phyloP scores from a whole-genome alignment of 169 alveolate genomes.

The Plasmodium billcollinsi region DNA sequence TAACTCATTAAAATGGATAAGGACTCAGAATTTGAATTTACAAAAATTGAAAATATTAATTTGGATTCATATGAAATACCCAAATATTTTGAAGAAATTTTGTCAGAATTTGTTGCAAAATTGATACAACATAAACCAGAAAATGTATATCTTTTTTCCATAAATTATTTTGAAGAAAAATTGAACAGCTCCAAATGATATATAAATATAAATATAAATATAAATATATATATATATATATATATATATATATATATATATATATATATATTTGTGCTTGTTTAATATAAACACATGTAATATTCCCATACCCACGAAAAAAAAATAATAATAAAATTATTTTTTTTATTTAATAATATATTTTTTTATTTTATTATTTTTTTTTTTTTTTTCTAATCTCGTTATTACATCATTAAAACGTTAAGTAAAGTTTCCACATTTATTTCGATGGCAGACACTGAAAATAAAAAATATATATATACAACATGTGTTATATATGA shows the following conservation, averaged over 20 bases:
- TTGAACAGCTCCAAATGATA: conserved; percentile 16
- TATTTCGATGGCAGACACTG: conserved; percentile 55
- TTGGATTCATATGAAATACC: conserved; percentile 55
- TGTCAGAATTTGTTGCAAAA: conserved; percentile 65
- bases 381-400: neutral
- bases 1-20: conserved; percentile 14
- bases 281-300: too few relatives aligned
- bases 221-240: too few relatives aligned
- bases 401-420: conserved; percentile 32
- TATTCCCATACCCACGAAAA: too few relatives aligned
- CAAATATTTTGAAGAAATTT: conserved; percentile 38
- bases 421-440: conserved; percentile 28
- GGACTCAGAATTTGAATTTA: conserved; percentile 22
- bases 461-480: neutral
- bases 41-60: conserved; percentile 44
- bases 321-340: neutral
- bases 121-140: conserved; percentile 30
- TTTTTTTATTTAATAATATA: neutral
- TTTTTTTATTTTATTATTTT: too few relatives aligned
- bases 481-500: neutral
- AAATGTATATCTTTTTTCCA: conserved; percentile 39
- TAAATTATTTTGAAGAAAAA: conserved; percentile 57
- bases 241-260: too few relatives aligned
- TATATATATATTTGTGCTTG: too few relatives aligned
- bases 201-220: too few relatives aligned